phyloP scores from a whole-genome alignment of 208 protist genomes.

The Giardia duodenalis region DNA sequence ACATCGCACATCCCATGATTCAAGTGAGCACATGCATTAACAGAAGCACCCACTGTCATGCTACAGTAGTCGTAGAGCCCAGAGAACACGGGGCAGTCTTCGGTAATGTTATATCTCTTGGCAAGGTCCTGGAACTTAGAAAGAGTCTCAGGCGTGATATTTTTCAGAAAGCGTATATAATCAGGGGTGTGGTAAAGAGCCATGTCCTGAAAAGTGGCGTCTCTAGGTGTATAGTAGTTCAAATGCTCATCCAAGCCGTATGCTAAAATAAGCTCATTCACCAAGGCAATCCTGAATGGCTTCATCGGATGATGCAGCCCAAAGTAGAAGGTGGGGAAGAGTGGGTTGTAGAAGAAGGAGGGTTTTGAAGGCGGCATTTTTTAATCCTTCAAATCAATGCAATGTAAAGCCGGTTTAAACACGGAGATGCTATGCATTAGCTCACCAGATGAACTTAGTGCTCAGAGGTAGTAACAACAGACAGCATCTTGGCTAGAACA shows the following conservation, averaged over 20 bases:
- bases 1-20: constrained; percentile 67
- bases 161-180: constrained; percentile 61
- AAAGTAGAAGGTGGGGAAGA: constrained; percentile 33
- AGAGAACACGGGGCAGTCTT: constrained; percentile 72
- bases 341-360: constrained; percentile 30
- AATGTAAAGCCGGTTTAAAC: too few relatives aligned
- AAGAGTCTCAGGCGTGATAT: constrained; percentile 40
- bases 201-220: constrained; percentile 49
- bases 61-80: constrained; percentile 58
- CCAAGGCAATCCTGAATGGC: constrained; percentile 27
- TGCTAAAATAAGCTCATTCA: constrained; percentile 29
- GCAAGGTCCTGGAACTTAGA: constrained; percentile 30
- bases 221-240: constrained; percentile 34
- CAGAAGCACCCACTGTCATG: constrained; percentile 36
- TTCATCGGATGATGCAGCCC: constrained; percentile 39
- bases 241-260: constrained; percentile 40
- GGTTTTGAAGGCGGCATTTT: constrained; percentile 5
- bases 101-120: constrained; percentile 56
- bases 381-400: background rate
- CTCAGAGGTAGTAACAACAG: background rate
- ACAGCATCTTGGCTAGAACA: background rate
- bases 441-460: background rate
- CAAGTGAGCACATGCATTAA: constrained; percentile 71
- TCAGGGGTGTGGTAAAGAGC: constrained; percentile 61
- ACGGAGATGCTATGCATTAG: too few relatives aligned